Base-by-base conservation (phyloP, 345 rosid species). In the Cochlearia excelsa region DNA sequence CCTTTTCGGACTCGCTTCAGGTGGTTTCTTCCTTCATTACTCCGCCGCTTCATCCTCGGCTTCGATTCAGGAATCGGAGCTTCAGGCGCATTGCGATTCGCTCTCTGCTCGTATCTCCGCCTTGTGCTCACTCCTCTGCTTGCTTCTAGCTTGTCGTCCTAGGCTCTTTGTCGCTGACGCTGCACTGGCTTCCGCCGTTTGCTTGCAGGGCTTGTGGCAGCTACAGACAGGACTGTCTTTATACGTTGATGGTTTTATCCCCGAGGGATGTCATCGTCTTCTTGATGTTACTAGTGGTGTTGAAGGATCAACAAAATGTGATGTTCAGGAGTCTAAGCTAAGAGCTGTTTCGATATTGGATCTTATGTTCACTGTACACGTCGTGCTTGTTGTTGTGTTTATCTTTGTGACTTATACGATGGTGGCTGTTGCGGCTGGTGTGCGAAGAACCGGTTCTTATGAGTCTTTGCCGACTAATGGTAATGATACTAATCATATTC, bases 221-320 rank as follows among this genome's bases (percentile, higher is more conserved):
- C 76, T 93, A 6, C 97, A 89, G 65, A 89, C 97, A 0, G 99
- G 99, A 3, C 86, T 89, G 31, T 82, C 95, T 7, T 80, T 93
- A 4, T 85, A 82, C 67, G 99, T 87, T 0, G 97, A 93, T 10
- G 84, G 81, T 0, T 89, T 89, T 42, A 89, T 93, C 10, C 99
- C 99, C 0, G 91, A 85, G 11, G 97, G 97, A 1, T 93, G 97
- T 42, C 95, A 93, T 46, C 70, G 72, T 62, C 54, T 86, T 72
- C 80, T 93, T 8, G 95, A 87, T 59, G 95, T 89, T 40, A 74
- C 78, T 37, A 71, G 74, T 2, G 95, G 95, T 3, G 89, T 85
- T 0, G 97, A 89, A 57, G 86, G 99, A 2, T 89, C 97, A 0
- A 93, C 97, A 5, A 69, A 82, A 55, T 89, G 99, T 65, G 99